Percentiles rank a stretch among this genome's conserved stretches.
Evolutionary conservation across 148 eudicot genomes (phyloP).

Genomic region (Selenicereus undatus): DNA sequence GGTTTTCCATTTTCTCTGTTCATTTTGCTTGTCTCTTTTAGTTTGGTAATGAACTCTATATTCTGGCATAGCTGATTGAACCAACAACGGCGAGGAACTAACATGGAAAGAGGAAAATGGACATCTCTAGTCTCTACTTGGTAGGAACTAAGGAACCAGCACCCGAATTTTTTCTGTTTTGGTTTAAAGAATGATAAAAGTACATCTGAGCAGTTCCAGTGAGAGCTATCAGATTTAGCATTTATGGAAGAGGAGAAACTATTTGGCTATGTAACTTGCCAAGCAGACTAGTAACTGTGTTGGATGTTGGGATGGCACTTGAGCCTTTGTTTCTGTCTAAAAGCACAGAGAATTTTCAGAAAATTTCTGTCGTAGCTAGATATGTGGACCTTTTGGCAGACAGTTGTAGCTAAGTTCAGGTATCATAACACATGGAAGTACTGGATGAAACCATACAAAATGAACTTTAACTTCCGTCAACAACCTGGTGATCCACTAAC

Average conservation of each 20-base stretch:
- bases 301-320: neutral
- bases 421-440: neutral
- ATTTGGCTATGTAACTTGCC: neutral
- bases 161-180: neutral
- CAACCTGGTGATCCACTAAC: too few species aligned
- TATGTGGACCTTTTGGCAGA: neutral
- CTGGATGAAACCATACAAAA: neutral
- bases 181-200: neutral
- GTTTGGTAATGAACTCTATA: neutral
- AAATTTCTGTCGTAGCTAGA: neutral
- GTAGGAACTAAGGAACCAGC: neutral
- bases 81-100: neutral
- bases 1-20: conserved; percentile 2
- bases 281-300: neutral
- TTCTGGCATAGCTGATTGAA: neutral
- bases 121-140: neutral
- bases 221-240: neutral
- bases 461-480: too few species aligned
- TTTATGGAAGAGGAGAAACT: neutral
- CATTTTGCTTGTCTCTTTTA: neutral
- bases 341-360: neutral
- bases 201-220: neutral
- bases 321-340: neutral
- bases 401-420: neutral
- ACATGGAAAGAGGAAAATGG: neutral